Evolutionary conservation across 2,329 filamentous ascomycete species (phyloP).

Genomic region (Venturia oleaginea): DNA sequence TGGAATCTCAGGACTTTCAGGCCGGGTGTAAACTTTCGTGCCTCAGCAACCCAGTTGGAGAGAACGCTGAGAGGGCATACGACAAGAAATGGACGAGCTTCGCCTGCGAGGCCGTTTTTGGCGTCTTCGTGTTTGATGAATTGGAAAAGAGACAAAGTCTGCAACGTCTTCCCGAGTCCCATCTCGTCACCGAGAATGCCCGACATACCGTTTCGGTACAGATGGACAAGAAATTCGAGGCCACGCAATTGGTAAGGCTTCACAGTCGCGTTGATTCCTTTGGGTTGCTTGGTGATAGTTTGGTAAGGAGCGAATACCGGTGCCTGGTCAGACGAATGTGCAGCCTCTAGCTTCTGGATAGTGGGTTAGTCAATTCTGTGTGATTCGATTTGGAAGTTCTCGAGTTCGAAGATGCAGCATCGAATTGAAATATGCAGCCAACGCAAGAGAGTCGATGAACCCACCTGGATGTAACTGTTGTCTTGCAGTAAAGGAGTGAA

Average conservation of each 20-base stretch:
- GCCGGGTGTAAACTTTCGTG: slow-evolving; percentile 68
- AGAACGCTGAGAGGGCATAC: slow-evolving; percentile 66
- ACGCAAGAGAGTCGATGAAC: not conserved
- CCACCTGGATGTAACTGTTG: slow-evolving; percentile 21
- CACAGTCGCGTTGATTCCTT: slow-evolving; percentile 40
- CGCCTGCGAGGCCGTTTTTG: slow-evolving; percentile 52
- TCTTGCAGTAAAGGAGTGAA: slow-evolving; percentile 40
- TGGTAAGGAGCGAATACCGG: slow-evolving; percentile 30
- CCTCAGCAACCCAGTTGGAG: slow-evolving; percentile 64
- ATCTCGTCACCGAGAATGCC: slow-evolving; percentile 68
- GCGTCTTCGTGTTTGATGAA: slow-evolving; percentile 64
- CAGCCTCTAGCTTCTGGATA: not conserved
- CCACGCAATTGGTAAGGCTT: slow-evolving; percentile 93
- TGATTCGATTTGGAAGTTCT: too few species aligned
- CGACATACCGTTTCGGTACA: slow-evolving; percentile 56
- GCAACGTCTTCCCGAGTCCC: slow-evolving; percentile 65
- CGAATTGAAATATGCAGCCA: not conserved
- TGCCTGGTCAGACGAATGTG: slow-evolving; percentile 16
- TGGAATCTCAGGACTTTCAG: slow-evolving; percentile 66
- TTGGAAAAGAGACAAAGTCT: slow-evolving; percentile 64
- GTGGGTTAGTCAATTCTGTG: not conserved
- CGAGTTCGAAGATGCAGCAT: too few species aligned
- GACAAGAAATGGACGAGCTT: slow-evolving; percentile 73
- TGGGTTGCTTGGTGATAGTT: slow-evolving; percentile 22
- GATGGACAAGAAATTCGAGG: slow-evolving; percentile 83